Percentiles rank a stretch among this genome's conserved stretches.
Evolutionary conservation across 2,329 filamentous ascomycete genomes (phyloP).

Genomic region (Podosphaera leucotricha): DNA sequence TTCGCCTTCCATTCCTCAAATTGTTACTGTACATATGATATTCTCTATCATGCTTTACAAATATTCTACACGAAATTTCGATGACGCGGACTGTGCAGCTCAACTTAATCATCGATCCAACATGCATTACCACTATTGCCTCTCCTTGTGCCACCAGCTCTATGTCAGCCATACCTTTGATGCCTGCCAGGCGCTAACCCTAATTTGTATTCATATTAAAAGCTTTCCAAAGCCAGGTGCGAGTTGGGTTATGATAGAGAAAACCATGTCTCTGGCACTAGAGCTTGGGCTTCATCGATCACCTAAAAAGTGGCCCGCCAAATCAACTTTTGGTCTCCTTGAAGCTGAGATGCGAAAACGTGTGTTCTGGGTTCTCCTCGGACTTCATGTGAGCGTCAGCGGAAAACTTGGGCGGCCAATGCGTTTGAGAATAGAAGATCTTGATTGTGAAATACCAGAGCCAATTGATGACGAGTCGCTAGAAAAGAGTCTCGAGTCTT

Average conservation of each 20-base stretch:
- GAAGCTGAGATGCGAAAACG: constrained; percentile 58
- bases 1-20: constrained; percentile 36
- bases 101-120: constrained; percentile 43
- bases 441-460: constrained; percentile 56
- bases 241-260: constrained; percentile 42
- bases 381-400: constrained; percentile 42
- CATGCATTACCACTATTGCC: constrained; percentile 53
- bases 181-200: constrained; percentile 47
- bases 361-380: constrained; percentile 50
- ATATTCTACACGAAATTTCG: constrained; percentile 44
- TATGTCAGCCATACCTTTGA: constrained; percentile 34
- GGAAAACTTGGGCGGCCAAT: constrained; percentile 60
- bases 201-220: constrained; percentile 50
- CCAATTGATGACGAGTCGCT: constrained; percentile 46
- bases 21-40: constrained; percentile 54
- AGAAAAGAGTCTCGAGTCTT: constrained; percentile 35
- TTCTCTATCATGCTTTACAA: constrained; percentile 60
- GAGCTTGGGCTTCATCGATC: constrained; percentile 56
- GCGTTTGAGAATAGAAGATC: constrained; percentile 48
- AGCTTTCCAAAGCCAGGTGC: constrained; percentile 60
- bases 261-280: constrained; percentile 43
- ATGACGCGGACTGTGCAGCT: constrained; percentile 27
- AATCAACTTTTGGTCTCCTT: constrained; percentile 21
- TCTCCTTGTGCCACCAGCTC: constrained; percentile 45
- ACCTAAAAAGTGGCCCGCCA: constrained; percentile 6